Base-by-base conservation (phyloP, 2,329 filamentous ascomycete species). In the Alternaria ethzedia region DNA sequence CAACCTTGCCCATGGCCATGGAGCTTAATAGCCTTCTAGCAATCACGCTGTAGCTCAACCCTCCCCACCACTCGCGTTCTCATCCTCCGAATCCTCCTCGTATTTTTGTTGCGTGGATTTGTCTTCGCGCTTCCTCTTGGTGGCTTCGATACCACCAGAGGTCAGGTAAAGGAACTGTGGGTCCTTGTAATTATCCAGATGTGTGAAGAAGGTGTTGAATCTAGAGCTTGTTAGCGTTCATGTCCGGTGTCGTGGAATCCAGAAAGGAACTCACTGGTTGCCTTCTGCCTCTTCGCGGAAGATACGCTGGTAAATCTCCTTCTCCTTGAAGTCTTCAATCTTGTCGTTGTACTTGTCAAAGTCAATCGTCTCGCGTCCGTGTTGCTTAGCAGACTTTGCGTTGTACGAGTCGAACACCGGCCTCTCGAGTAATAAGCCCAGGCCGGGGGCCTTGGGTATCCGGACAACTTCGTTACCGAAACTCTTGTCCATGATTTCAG, bases 401-500 rank as follows among this genome's bases (percentile, higher is more conserved):
- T 97, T 99, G 82, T 97, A 98, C 54, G 84, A 89, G 65, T 95
- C 90, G 77, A 99, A 99, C 0, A 98, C 92, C 2, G 96, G 96
- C 1, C 93, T 85, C 81, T 99, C 96, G 5, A 99, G 87, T 58
- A 98, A 83, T 46, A 99, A 82, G 0, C 96, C 96, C 36, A 99
- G 81, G 5, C 93, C 92, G 0, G 96, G 96, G 0, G 94, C 96
- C 81, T 98, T 98, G 59, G 96, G 96, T 59, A 99, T 97, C 51
- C 91, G 91, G 73, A 97, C 91, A 61, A 90, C 89, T 20, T 79
- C 75, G 32, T 88, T 86, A 6, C 87, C 88, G 79, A 97, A 97
- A 64, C 89, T 92, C 64, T 96, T 87, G 1, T 82, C 79, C 70
- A 99, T 92, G 26, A 91, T 88, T 11, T 87, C 83, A 5, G 89